Conservation (phyloP, 495 filamentous ascomycete species). For the Penicilliopsis zonata region DNA sequence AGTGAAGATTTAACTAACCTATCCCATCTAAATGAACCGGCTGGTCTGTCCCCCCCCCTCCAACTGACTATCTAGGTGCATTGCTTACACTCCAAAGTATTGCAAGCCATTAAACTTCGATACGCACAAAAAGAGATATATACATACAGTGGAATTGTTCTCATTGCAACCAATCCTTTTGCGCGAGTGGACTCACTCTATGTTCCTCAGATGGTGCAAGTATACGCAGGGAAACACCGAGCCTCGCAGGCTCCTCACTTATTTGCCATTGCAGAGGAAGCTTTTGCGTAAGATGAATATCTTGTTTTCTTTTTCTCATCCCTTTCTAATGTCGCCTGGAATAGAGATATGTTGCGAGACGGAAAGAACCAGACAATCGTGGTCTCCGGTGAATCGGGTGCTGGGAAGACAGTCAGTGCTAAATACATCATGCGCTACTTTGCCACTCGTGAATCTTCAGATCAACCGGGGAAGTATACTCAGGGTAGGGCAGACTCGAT, state of each 20-base stretch:
- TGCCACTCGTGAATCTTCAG: conserved; percentile 90
- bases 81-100: conserved; percentile 47
- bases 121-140: conserved; percentile 99
- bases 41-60: conserved; percentile 48
- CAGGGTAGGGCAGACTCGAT: conserved; percentile 77
- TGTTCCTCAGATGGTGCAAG: conserved; percentile 97
- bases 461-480: conserved; percentile 66
- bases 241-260: conserved; percentile 94
- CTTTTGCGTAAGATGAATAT: conserved; percentile 66
- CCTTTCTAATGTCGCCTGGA: conserved; percentile 1
- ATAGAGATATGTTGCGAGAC: conserved; percentile 93
- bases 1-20: conserved; percentile 97
- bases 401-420: conserved; percentile 96
- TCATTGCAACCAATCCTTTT: conserved; percentile 98
- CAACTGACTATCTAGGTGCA: neutral
- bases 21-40: conserved; percentile 96
- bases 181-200: conserved; percentile 96
- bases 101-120: conserved; percentile 95
- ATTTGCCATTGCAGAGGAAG: conserved; percentile 98
- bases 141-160: conserved; percentile 96
- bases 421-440: conserved; percentile 99
- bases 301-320: neutral
- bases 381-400: conserved; percentile 95
- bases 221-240: conserved; percentile 94
- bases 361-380: conserved; percentile 96